Evolutionary conservation across 1,284 basidiomycete species (phyloP), one percentile per base, ranked within the genome.

Genomic region (Sporisorium iseilematis-ciliati): DNA sequence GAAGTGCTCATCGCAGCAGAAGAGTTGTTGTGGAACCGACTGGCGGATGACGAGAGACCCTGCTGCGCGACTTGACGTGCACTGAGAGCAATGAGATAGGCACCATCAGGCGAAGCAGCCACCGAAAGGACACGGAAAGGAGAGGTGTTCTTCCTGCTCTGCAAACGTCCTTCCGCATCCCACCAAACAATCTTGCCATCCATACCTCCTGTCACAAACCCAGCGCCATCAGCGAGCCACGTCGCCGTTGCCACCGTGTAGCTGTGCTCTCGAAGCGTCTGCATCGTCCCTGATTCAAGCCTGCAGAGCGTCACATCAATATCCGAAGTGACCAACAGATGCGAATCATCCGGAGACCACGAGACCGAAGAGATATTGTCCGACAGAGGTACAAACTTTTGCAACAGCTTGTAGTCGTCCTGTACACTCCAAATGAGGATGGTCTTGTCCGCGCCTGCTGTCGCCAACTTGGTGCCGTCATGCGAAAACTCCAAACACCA

Each of bases 401-500:
- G 55, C 41, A 75, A 16, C 40, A 75, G 50, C 54, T 67, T 62
- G 62, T 69, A 80, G 18, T 77, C 65, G 45, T 68, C 65, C 41
- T 57, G 35, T 0, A 79, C 66, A 7, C 63, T 70, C 95, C 95
- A 99, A 57, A 98, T 92, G 71, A 97, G 92, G 8, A 93, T 94
- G 3, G 89, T 89, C 86, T 90, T 90, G 85, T 98, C 95, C 82
- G 90, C 92, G 65, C 95, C 92, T 38, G 92, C 93, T 71, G 91
- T 95, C 16, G 95, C 97, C 40, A 99, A 88, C 79, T 89, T 91
- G 51, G 87, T 87, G 4, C 97, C 96, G 83, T 92, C 91, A 79
- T 94, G 93, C 85, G 94, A 97, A 93, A 95, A 99, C 83, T 92
- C 92, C 68, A 98, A 87, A 80, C 92, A 91, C 95, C 96, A 99